A percentile compares a stretch with the other conserved stretches of the same genome.
Conservation (phyloP, 2,329 filamentous ascomycete species). For the Trichoderma sp. region DNA sequence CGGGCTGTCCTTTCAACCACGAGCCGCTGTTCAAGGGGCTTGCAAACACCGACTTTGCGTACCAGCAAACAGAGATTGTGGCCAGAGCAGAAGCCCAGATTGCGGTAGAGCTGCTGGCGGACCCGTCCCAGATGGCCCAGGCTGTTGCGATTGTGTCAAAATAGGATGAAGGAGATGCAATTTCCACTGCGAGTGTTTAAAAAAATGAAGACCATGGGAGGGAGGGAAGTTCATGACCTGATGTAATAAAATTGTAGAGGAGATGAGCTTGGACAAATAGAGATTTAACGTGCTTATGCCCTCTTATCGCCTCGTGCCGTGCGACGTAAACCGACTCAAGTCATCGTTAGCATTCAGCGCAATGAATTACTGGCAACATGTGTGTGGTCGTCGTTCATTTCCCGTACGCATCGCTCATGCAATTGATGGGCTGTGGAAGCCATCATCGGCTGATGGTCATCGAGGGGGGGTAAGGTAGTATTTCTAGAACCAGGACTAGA, state of each 20-base stretch:
- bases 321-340: neutral
- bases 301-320: neutral
- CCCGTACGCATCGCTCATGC: too few relatives aligned
- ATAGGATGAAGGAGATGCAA: neutral
- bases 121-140: conserved; percentile 6
- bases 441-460: too few relatives aligned
- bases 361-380: too few relatives aligned
- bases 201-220: too few relatives aligned
- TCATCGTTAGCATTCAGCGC: too few relatives aligned
- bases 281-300: neutral
- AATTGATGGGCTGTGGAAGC: too few relatives aligned
- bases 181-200: neutral
- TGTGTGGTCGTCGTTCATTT: neutral
- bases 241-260: conserved; percentile 4
- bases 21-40: conserved; percentile 27
- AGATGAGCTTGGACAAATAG: conserved; percentile 5
- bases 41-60: conserved; percentile 28
- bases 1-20: conserved; percentile 30
- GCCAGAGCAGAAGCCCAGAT: conserved; percentile 29
- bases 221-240: neutral
- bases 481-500: too few relatives aligned
- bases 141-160: conserved; percentile 24
- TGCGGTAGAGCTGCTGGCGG: conserved; percentile 27
- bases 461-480: too few relatives aligned
- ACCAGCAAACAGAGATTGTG: conserved; percentile 30